Conservation (phyloP, 108 stramenopile species). For the Fragilaria radians region DNA sequence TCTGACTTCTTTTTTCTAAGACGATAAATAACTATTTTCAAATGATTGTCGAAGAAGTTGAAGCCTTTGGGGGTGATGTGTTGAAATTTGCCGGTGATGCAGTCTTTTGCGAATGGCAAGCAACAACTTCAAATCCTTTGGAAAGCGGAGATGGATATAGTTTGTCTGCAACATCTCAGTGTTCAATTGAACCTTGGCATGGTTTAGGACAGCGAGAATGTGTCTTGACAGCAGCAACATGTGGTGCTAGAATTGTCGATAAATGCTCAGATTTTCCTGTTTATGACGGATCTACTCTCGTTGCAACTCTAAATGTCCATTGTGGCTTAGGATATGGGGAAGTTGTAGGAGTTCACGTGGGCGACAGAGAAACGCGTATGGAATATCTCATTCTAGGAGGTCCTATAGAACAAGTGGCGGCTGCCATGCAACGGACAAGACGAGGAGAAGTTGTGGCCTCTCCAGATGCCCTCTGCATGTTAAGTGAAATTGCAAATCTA, state of each 20-base stretch:
- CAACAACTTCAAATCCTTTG: slow-evolving; percentile 3
- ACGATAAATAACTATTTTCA: slow-evolving; percentile 16
- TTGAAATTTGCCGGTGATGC: slow-evolving; percentile 22
- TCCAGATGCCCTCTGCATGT: slow-evolving; percentile 8
- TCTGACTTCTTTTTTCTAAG: not conserved
- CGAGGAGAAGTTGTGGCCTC: slow-evolving; percentile 27
- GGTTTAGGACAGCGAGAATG: slow-evolving; percentile 20
- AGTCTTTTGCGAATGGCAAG: slow-evolving; percentile 14
- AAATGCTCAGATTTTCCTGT: slow-evolving; percentile 44
- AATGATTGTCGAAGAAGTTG: slow-evolving; percentile 16
- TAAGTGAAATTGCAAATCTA: slow-evolving; percentile 23
- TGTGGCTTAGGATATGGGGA: slow-evolving; percentile 36
- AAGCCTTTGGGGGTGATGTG: slow-evolving; percentile 10
- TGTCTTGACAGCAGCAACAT: slow-evolving; percentile 37
- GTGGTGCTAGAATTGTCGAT: slow-evolving; percentile 39
- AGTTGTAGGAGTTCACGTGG: slow-evolving; percentile 31
- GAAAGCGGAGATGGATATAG: slow-evolving; percentile 6
- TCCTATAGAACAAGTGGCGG: slow-evolving; percentile 23
- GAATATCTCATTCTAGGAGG: slow-evolving; percentile 33
- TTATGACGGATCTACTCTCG: slow-evolving; percentile 8
- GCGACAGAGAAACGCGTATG: slow-evolving; percentile 19
- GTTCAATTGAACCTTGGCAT: slow-evolving; percentile 7
- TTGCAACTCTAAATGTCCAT: slow-evolving; percentile 43
- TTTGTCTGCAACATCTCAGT: not conserved
- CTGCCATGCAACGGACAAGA: slow-evolving; percentile 13